Conservation (phyloP, 805 yeast species). For the Nakazawaea sp. region DNA sequence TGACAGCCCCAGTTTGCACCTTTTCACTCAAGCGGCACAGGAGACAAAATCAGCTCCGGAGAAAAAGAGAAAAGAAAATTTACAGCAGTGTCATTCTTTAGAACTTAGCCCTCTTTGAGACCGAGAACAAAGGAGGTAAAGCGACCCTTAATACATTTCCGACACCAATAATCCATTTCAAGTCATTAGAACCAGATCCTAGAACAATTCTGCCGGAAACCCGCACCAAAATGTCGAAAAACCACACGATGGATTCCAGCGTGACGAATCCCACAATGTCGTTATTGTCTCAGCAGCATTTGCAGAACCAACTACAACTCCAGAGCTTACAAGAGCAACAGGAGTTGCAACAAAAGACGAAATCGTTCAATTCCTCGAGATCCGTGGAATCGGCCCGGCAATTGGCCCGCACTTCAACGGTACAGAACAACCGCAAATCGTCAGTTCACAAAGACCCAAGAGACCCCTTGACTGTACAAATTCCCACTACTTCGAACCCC, state of each 20-base stretch:
- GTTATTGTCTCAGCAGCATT: conserved; percentile 30
- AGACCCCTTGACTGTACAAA: conserved; percentile 38
- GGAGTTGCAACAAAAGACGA: conserved; percentile 29
- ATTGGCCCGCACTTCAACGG: conserved; percentile 7
- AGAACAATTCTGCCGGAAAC: too few relatives aligned
- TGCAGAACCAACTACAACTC: conserved; percentile 38
- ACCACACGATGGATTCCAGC: conserved; percentile 11
- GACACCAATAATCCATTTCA: too few relatives aligned
- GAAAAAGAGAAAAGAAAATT: too few relatives aligned
- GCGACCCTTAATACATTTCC: too few relatives aligned
- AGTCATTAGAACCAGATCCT: too few relatives aligned
- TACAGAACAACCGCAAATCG: conserved; percentile 5
- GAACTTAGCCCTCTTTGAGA: too few relatives aligned
- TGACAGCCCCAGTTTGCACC: too few relatives aligned
- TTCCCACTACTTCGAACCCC: conserved; percentile 66
- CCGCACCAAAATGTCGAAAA: too few relatives aligned
- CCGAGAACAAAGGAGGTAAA: too few relatives aligned
- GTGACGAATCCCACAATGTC: conserved; percentile 13
- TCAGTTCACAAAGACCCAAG: conserved; percentile 30
- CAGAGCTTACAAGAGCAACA: conserved; percentile 35
- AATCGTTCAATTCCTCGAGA: conserved; percentile 30
- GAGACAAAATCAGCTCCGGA: too few relatives aligned
- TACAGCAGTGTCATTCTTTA: too few relatives aligned
- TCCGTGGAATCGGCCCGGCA: conserved; percentile 19
- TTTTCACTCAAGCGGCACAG: too few relatives aligned